A percentile compares a stretch with the other conserved stretches of the same genome.
Conservation (phyloP, 73 alveolate genomes). For the Uronychia setigera region DNA sequence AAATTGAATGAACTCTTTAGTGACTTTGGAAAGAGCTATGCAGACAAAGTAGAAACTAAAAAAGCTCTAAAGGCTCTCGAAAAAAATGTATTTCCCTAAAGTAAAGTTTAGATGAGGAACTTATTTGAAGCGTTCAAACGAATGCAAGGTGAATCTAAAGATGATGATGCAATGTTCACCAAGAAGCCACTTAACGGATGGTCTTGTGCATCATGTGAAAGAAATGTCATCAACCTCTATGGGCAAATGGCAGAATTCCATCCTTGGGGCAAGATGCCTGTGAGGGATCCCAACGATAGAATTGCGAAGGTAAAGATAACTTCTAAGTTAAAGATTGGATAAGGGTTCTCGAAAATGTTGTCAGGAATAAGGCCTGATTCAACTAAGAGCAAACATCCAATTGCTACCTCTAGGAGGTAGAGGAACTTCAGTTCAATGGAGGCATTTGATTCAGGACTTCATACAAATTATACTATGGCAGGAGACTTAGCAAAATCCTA, state of each 20-base stretch:
- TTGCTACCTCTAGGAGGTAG: background rate
- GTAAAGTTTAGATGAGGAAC: constrained; percentile 72
- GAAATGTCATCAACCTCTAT: constrained; percentile 70
- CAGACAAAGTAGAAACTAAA: constrained; percentile 89
- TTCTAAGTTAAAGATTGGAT: constrained; percentile 6
- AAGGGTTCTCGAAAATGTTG: constrained; percentile 50
- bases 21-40: constrained; percentile 55
- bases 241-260: constrained; percentile 74
- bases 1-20: background rate
- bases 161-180: constrained; percentile 86
- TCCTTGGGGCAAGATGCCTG: constrained; percentile 87
- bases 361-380: constrained; percentile 50
- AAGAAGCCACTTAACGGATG: constrained; percentile 85
- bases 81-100: constrained; percentile 43
- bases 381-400: background rate
- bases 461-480: background rate
- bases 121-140: constrained; percentile 45
- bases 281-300: constrained; percentile 87
- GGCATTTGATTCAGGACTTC: background rate
- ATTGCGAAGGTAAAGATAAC: constrained; percentile 22
- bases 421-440: background rate
- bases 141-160: constrained; percentile 35
- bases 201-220: constrained; percentile 92
- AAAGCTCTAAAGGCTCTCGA: constrained; percentile 82
- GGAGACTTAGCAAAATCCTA: background rate